phyloP scores from a whole-genome alignment of 169 alveolate genomes.

The Plasmodium malariae region DNA sequence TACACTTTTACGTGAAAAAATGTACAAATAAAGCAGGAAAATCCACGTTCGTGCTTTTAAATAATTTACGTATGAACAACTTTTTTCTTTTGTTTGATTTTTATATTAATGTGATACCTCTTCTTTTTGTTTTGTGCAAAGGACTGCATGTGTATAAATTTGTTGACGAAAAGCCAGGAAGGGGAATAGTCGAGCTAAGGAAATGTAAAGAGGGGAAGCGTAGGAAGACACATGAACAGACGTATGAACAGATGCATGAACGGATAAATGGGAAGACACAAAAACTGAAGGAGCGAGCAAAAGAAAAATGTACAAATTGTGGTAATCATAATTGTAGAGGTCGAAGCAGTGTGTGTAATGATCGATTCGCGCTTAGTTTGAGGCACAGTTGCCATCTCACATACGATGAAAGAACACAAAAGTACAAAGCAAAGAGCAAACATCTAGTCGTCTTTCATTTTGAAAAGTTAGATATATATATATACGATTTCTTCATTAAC shows the following conservation, averaged over 20 bases:
- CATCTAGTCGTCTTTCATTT: background rate
- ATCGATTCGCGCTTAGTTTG: background rate
- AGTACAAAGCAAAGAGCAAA: slow-evolving; percentile 4
- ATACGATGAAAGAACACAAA: background rate
- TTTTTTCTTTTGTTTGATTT: slow-evolving; percentile 15
- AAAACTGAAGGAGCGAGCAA: background rate
- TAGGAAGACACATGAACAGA: background rate
- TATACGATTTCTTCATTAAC: slow-evolving; percentile 25
- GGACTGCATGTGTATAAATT: background rate
- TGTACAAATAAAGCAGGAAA: background rate
- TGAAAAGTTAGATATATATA: slow-evolving; percentile 14
- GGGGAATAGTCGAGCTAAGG: background rate
- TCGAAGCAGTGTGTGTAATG: background rate
- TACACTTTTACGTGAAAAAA: background rate
- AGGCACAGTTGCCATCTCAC: slow-evolving; percentile 13
- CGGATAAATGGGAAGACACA: background rate
- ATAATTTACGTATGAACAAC: background rate
- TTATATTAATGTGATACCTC: background rate
- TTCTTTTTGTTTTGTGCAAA: background rate
- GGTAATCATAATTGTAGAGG: background rate
- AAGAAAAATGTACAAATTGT: background rate
- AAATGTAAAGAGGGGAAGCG: background rate
- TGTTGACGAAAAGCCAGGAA: background rate
- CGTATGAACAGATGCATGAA: background rate
- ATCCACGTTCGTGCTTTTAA: slow-evolving; percentile 5